A percentile compares a stretch with the other conserved stretches of the same genome.
These are phyloP conservation scores for Kuraishia molischiana DNA, from an alignment of 805 yeast species.

Conservation along the genomic window DNA sequence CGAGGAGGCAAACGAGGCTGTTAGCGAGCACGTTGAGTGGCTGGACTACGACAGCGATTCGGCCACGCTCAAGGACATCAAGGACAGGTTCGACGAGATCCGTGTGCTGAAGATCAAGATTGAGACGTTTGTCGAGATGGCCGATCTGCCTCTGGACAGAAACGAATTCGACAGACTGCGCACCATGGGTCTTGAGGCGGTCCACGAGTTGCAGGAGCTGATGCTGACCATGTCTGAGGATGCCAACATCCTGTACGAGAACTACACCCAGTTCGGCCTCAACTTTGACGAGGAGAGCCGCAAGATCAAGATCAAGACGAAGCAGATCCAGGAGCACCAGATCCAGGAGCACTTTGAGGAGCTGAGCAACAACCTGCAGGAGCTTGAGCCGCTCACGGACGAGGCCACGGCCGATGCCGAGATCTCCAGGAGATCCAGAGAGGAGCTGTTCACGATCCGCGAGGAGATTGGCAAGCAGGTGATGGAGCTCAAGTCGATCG, in stretches of 20 bases:
- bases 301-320: constrained; percentile 25
- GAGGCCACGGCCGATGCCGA: constrained; percentile 8
- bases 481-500: constrained; percentile 8
- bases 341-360: constrained; percentile 16
- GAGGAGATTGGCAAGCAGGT: constrained; percentile 11
- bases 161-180: constrained; percentile 34
- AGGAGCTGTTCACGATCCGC: constrained; percentile 14
- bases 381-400: constrained; percentile 17
- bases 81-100: constrained; percentile 22
- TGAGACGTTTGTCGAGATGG: constrained; percentile 28
- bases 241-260: constrained; percentile 28
- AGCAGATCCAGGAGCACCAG: constrained; percentile 16
- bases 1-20: constrained; percentile 23
- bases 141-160: constrained; percentile 35
- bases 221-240: constrained; percentile 36
- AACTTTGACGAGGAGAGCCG: constrained; percentile 44
- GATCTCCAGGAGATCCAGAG: constrained; percentile 10
- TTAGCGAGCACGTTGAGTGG: constrained; percentile 60
- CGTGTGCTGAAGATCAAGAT: constrained; percentile 19
- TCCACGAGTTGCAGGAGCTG: constrained; percentile 31
- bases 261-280: constrained; percentile 33
- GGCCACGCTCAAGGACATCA: constrained; percentile 29
- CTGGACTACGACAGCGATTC: constrained; percentile 60
- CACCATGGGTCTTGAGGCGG: constrained; percentile 28
- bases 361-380: constrained; percentile 17